These are phyloP conservation scores for Arachnomyces sp. DNA, from an alignment of 2,329 filamentous ascomycete genomes.

Conservation along the genomic window DNA sequence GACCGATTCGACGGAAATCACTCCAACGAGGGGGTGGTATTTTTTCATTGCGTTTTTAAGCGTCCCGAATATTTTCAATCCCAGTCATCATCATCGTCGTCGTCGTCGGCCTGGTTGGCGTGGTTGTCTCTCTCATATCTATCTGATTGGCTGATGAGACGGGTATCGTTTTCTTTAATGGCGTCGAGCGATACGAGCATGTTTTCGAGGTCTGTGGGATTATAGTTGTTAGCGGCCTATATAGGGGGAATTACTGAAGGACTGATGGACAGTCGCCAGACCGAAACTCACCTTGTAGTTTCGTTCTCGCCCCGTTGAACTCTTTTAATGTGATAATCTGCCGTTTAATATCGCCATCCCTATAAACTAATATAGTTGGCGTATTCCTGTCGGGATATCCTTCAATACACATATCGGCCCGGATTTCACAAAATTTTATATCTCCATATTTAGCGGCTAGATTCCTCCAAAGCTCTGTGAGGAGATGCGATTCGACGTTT, in stretches of 20 bases:
- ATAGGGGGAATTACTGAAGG: not conserved
- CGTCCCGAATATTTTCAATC: conserved; percentile 36
- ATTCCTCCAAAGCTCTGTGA: conserved; percentile 79
- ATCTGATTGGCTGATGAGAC: conserved; percentile 54
- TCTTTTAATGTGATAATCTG: conserved; percentile 85
- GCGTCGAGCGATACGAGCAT: conserved; percentile 76
- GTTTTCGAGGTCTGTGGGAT: conserved; percentile 58
- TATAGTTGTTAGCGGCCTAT: conserved; percentile 1
- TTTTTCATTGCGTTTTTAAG: not conserved
- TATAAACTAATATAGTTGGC: conserved; percentile 86
- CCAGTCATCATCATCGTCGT: conserved; percentile 49
- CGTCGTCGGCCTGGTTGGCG: conserved; percentile 40
- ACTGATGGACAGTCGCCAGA: not conserved
- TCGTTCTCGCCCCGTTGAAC: conserved; percentile 63
- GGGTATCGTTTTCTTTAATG: conserved; percentile 66
- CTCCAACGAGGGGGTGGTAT: too few relatives aligned
- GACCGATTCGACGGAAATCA: too few relatives aligned
- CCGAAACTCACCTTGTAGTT: conserved; percentile 43
- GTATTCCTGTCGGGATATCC: conserved; percentile 93
- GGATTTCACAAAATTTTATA: conserved; percentile 95
- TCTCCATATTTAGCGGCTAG: conserved; percentile 81
- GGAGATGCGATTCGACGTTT: conserved; percentile 75
- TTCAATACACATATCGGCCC: conserved; percentile 86
- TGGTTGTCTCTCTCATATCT: conserved; percentile 46
- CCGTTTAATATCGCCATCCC: conserved; percentile 81